Percentiles rank a stretch among this genome's conserved stretches.
Conservation (phyloP, 345 rosid genomes). For the Eucalyptus camaldulensis region DNA sequence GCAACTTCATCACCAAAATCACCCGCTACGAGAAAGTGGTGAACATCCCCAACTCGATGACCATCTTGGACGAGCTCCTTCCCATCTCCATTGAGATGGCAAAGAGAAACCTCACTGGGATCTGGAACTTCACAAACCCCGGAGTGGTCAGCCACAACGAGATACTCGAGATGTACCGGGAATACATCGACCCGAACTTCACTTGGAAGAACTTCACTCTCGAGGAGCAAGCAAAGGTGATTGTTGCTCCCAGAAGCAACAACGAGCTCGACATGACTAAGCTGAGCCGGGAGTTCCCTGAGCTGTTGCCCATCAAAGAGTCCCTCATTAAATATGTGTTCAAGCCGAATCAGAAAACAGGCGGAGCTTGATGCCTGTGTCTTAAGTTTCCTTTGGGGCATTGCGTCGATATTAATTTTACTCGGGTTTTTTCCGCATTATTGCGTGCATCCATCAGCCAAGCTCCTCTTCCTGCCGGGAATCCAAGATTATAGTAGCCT, state of each 20-base stretch:
- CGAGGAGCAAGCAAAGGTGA: conserved; percentile 88
- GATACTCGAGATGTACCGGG: conserved; percentile 73
- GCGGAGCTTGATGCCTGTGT: conserved; percentile 1
- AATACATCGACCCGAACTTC: conserved; percentile 53
- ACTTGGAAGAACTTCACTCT: conserved; percentile 83
- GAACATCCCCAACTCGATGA: conserved; percentile 88
- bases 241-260: conserved; percentile 86
- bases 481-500: neutral
- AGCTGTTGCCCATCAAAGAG: conserved; percentile 72
- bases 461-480: neutral
- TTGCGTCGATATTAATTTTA: neutral
- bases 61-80: conserved; percentile 79
- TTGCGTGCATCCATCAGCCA: neutral
- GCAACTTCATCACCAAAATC: conserved; percentile 85
- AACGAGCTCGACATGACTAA: conserved; percentile 78
- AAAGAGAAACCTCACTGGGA: conserved; percentile 87
- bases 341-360: conserved; percentile 58
- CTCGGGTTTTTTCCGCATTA: neutral
- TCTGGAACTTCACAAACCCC: conserved; percentile 81
- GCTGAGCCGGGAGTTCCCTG: conserved; percentile 75
- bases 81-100: conserved; percentile 95
- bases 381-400: neutral
- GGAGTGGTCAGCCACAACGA: conserved; percentile 93
- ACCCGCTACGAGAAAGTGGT: conserved; percentile 76
- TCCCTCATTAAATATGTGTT: conserved; percentile 70